Evolutionary conservation across 148 eudicot species (phyloP), one percentile per base, ranked within the genome.

Genomic region (Suaeda aralocaspica): DNA sequence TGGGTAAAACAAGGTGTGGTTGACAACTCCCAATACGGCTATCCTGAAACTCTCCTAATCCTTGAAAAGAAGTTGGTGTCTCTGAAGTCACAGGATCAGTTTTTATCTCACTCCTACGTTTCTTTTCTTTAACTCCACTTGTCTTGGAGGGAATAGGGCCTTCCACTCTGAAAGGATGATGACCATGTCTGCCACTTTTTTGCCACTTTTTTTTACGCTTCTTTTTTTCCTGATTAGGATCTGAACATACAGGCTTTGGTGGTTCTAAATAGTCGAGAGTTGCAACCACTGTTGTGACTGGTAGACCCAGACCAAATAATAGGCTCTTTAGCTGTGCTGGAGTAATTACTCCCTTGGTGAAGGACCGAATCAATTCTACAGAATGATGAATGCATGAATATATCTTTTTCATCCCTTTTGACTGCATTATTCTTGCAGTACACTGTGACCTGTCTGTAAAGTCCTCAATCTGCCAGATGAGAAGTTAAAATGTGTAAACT

Each of bases 391-490:
- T 86, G 72, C 86, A 78, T 39, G 78, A 50, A 69, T 87, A 80
- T 11, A 94, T 87, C 65, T 64, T 72, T 46, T 56, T 72, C 25
- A 79, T 56, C 64, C 83, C 72, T 24, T 48, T 24, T 26, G 34
- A 33, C n/a, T 79, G 82, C 31, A 91, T 89, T 68, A 91, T 96
- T 69, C 98, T 78, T 13, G 96, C 85, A 22, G 92, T 84, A 75
- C 91, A 89, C 62, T 83, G 84, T 34, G 98, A 84, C 12, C 86
- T 80, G 57, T 91, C 92, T 15, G 80, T 78, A 77, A 94, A 89
- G 85, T 94, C 98, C 80, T 94, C 98, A 56, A 91, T 86, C 97
- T 94, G 86, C 64, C 53, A 61, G 50, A 63, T 45, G 42, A 16
- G 49, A 25, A 72, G 4, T 22, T 12, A 19, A 14, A 31, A n/a